A percentile compares a stretch with the other conserved stretches of the same genome.
Conservation (phyloP, 1,284 basidiomycete genomes). For the Tremellales sp. region DNA sequence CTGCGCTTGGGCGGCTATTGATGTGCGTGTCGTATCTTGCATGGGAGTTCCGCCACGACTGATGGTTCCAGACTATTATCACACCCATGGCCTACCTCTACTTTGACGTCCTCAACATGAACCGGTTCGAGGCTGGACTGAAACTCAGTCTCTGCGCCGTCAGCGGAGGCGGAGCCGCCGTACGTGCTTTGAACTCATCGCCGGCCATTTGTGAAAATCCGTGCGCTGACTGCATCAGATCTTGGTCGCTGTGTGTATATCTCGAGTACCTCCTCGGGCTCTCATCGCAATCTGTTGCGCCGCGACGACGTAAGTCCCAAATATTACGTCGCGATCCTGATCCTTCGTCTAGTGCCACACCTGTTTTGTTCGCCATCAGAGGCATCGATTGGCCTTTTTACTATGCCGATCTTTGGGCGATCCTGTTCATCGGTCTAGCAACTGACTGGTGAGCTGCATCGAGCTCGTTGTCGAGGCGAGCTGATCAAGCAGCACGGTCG, state of each 20-base stretch:
- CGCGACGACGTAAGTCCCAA: slow-evolving; percentile 8
- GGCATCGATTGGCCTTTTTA: slow-evolving; percentile 1
- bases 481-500: slow-evolving; percentile 1
- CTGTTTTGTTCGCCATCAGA: slow-evolving; percentile 7
- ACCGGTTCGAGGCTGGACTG: slow-evolving; percentile 4
- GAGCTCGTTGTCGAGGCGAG: not conserved
- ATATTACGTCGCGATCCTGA: too few species aligned
- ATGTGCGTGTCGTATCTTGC: not conserved
- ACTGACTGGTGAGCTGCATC: slow-evolving; percentile 4
- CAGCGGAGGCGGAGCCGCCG: slow-evolving; percentile 8
- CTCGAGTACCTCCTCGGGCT: slow-evolving; percentile 3
- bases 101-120: slow-evolving; percentile 3
- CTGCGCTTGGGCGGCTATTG: not conserved
- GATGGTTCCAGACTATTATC: not conserved
- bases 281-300: slow-evolving; percentile 3
- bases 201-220: too few species aligned
- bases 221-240: not conserved
- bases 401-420: slow-evolving; percentile 8
- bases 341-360: too few species aligned
- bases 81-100: slow-evolving; percentile 6
- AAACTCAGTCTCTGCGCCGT: slow-evolving; percentile 6
- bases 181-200: not conserved
- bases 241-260: slow-evolving; percentile 7
- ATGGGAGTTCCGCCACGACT: not conserved
- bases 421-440: slow-evolving; percentile 1